A percentile compares a stretch with the other conserved stretches of the same genome.
Conservation (phyloP, 2,329 filamentous ascomycete species). For the Penicillium hordei region DNA sequence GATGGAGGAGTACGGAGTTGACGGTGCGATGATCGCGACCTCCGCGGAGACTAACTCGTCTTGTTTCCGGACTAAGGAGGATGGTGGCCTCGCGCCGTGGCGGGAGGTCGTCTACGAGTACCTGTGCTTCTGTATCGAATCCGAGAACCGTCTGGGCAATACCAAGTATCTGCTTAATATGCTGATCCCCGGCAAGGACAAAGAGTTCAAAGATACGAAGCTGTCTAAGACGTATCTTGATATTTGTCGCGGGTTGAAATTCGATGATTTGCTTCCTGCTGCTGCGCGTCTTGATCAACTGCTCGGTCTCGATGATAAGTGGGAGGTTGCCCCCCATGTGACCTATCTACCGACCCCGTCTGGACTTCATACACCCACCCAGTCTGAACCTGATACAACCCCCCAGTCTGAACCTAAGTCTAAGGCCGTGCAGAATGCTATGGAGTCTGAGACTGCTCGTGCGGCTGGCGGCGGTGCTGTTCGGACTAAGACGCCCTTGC, state of each 20-base stretch:
- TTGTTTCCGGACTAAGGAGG: constrained; percentile 69
- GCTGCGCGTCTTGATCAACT: constrained; percentile 66
- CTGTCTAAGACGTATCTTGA: constrained; percentile 69
- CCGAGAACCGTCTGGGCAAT: constrained; percentile 86
- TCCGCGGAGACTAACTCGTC: constrained; percentile 88
- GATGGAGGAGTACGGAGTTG: constrained; percentile 75
- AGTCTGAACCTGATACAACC: background rate
- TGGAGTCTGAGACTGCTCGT: constrained; percentile 35
- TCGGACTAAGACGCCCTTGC: constrained; percentile 26
- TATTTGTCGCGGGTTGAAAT: constrained; percentile 63
- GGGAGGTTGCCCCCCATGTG: constrained; percentile 18
- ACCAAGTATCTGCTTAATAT: constrained; percentile 88
- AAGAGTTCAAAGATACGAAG: constrained; percentile 62
- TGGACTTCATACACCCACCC: background rate
- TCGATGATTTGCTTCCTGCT: constrained; percentile 61
- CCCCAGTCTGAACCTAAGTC: constrained; percentile 7
- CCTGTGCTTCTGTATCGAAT: constrained; percentile 67
- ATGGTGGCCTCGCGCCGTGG: constrained; percentile 74
- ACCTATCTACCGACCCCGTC: background rate
- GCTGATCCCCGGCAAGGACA: constrained; percentile 77
- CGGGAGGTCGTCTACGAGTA: constrained; percentile 74
- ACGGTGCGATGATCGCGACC: constrained; percentile 96
- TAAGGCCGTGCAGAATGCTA: constrained; percentile 36
- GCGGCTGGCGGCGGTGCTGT: constrained; percentile 34
- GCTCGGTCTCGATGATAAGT: constrained; percentile 42